Conservation (phyloP, 73 alveolate species). For the Paramecium pentaurelia region DNA sequence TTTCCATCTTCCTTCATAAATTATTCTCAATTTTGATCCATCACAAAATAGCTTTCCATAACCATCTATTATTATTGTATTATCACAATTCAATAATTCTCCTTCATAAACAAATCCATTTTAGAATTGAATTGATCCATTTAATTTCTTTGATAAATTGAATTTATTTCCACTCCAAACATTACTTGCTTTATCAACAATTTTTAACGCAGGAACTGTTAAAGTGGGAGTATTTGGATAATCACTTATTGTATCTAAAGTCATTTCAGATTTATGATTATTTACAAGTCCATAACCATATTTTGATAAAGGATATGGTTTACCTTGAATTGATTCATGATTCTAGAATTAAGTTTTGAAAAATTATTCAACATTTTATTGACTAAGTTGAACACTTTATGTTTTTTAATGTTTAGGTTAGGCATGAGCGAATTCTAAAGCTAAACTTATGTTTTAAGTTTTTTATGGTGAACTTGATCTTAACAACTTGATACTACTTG, state of each 20-base stretch:
- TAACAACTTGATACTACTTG: background rate
- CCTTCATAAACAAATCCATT: background rate
- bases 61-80: background rate
- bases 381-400: background rate
- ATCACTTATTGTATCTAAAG: background rate
- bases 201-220: background rate
- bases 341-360: background rate
- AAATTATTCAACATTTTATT: background rate
- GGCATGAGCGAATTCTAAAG: background rate
- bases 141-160: background rate
- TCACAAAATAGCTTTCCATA: background rate
- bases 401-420: background rate
- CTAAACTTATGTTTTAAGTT: background rate
- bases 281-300: background rate
- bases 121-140: background rate
- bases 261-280: background rate
- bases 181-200: background rate
- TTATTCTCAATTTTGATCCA: background rate
- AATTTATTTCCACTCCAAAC: background rate
- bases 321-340: background rate
- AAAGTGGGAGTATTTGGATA: background rate
- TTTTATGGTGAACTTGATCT: background rate
- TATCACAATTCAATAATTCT: background rate
- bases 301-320: background rate
- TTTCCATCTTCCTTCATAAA: constrained; percentile 21